phyloP scores from a whole-genome alignment of 306 rosid genomes.

The Carpinus fangiana region DNA sequence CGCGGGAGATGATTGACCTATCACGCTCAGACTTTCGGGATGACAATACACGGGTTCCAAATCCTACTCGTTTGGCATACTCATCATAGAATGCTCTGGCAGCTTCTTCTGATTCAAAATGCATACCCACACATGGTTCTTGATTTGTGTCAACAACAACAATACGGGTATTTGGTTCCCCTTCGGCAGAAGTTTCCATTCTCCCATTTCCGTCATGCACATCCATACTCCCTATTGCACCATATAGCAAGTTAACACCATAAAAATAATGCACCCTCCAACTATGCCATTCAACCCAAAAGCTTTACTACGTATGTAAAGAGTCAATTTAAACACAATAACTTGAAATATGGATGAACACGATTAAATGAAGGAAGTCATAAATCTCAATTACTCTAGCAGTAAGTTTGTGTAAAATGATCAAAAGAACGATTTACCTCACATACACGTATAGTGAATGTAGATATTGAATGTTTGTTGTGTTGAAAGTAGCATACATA shows the following conservation, averaged over 20 bases:
- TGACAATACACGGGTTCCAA: slow-evolving; percentile 36
- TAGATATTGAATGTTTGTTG: neutral
- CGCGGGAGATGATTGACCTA: slow-evolving; percentile 42
- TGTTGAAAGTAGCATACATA: neutral
- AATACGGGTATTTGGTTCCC: slow-evolving; percentile 26
- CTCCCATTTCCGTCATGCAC: slow-evolving; percentile 30
- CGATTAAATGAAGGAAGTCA: neutral
- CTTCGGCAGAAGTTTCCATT: slow-evolving; percentile 32
- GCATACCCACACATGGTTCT: slow-evolving; percentile 41
- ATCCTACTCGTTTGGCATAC: slow-evolving; percentile 35
- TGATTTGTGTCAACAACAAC: slow-evolving; percentile 30
- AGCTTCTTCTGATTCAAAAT: slow-evolving; percentile 28
- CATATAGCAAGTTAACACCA: slow-evolving; percentile 10
- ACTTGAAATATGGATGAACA: neutral
- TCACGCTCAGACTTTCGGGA: slow-evolving; percentile 44
- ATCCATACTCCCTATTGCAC: slow-evolving; percentile 35
- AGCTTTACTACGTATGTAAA: neutral
- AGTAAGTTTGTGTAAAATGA: neutral
- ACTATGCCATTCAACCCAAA: neutral
- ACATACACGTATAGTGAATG: neutral
- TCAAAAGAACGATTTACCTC: neutral
- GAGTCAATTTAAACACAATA: neutral
- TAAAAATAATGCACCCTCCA: slow-evolving; percentile 9
- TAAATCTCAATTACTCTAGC: neutral
- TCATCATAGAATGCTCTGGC: slow-evolving; percentile 37